Evolutionary conservation across 1,139 yeast genomes (phyloP).

Genomic region (Pichia inconspicua): DNA sequence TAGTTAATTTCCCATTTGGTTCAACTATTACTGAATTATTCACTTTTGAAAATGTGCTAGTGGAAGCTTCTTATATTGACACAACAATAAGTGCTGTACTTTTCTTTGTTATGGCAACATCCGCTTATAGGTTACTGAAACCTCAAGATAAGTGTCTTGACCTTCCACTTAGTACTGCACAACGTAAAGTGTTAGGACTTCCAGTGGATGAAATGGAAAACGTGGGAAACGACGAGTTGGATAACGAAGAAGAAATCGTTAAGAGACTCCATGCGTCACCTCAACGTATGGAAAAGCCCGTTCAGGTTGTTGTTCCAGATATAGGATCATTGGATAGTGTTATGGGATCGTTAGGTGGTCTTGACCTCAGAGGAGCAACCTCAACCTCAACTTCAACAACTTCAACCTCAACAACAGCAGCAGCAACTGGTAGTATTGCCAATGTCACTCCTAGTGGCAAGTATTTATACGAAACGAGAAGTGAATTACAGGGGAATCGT

Average conservation of each 20-base stretch:
- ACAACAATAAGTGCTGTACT: constrained; percentile 13
- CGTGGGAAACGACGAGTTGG: background rate
- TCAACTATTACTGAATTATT: background rate
- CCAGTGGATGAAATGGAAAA: constrained; percentile 5
- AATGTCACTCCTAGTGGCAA: constrained; percentile 6
- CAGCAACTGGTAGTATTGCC: background rate
- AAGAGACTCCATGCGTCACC: constrained; percentile 2
- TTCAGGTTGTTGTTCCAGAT: constrained; percentile 6
- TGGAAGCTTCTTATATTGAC: background rate
- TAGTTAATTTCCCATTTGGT: background rate
- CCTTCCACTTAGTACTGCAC: constrained; percentile 25
- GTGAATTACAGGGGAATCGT: constrained; percentile 1
- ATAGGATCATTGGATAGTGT: constrained; percentile 7
- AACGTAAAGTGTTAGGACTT: constrained; percentile 27
- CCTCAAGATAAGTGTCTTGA: constrained; percentile 30
- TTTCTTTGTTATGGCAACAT: constrained; percentile 16
- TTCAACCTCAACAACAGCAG: background rate
- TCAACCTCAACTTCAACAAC: constrained; percentile 6
- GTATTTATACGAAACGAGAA: constrained; percentile 5
- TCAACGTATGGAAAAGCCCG: constrained; percentile 2
- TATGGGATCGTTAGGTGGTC: constrained; percentile 9
- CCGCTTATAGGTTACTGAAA: constrained; percentile 21
- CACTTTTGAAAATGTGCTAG: constrained; percentile 8
- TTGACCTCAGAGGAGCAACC: constrained; percentile 2
- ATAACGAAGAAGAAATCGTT: constrained; percentile 1